Base-by-base conservation (phyloP, 73 alveolate species). In the Paramecium octaurelia region DNA sequence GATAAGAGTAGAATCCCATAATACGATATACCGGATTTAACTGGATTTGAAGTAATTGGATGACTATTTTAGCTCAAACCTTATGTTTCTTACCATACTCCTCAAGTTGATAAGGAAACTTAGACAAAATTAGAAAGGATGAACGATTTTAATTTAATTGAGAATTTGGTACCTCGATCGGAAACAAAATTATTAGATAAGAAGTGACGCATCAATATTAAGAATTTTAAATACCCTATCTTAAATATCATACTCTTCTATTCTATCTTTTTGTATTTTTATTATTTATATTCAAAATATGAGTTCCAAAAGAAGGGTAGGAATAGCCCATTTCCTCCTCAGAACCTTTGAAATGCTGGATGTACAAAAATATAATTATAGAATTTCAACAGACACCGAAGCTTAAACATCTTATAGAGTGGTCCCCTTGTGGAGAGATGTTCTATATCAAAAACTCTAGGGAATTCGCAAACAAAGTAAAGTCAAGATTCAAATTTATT, bases 11-110 rank as follows among this genome's bases (percentile, higher is more conserved):
- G 73, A 64, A 85, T 87, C 6, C 93, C 93, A 2, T 35, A 59
- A 57, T 59, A 64, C 24, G 93, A 87, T 87, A 64, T 87, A 59
- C 93, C 93, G n/a, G 89, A 87, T 60, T 64, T 87, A 64, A 87
- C 93, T 6, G 93, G 73, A 38, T 87, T 87, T 35, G 88, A 87
- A 12, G 93, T 87, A 87, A n/a, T 16, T 40, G n/a, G 18, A 36
- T 21, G 44, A 36, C 20, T 34, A 35, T n/a, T 23, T 40, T 23
- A 87, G 93, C 88, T 87, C 9, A 87, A 60, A 35, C 93, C 93
- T 14, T 87, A 87, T 87, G 93, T 87, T 0, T 87, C 93, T n/a
- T 58, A 64, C 23, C 87, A 87, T 21, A 87, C 93, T 11, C 93
- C 93, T 35, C 36, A 64, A 42, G 73, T 87, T 21, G 93, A 87